Evolutionary conservation across 225 moss, liverwort and hornwort genomes (phyloP).

Genomic region (Straminergon stramineum): DNA sequence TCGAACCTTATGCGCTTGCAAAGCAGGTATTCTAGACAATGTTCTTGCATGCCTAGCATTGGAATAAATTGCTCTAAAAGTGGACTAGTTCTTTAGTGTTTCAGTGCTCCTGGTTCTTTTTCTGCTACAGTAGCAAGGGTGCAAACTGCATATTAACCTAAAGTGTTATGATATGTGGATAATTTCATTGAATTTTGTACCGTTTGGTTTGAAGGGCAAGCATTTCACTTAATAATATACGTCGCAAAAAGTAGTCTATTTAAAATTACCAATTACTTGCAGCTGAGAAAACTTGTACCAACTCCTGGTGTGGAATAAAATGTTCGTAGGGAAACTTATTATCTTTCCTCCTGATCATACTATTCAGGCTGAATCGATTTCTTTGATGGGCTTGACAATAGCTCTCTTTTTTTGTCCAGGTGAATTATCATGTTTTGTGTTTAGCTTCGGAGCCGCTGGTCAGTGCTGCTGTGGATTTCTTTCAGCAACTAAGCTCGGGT

Average conservation of each 20-base stretch:
- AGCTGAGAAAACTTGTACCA: not conserved
- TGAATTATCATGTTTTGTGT: slow-evolving; percentile 86
- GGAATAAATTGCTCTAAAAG: not conserved
- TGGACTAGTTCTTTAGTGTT: not conserved
- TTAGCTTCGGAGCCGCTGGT: slow-evolving; percentile 80
- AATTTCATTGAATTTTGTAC: not conserved
- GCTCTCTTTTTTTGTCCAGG: slow-evolving; percentile 28
- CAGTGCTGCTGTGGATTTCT: slow-evolving; percentile 75
- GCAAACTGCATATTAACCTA: not conserved
- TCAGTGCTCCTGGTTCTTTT: not conserved
- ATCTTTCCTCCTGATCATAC: not conserved
- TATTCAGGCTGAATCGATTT: not conserved
- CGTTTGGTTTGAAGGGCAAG: not conserved
- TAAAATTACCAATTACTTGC: not conserved
- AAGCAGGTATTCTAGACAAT: slow-evolving; percentile 49
- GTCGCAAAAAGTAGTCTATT: not conserved
- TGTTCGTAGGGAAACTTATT: not conserved
- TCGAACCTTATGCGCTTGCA: slow-evolving; percentile 80
- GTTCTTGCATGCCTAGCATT: not conserved
- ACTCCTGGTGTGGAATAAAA: not conserved
- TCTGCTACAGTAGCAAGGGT: not conserved
- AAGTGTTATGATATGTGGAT: not conserved
- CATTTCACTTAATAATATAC: not conserved
- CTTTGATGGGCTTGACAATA: not conserved
- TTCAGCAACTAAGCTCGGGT: slow-evolving; percentile 97